Evolutionary conservation across 169 alveolate species (phyloP), one percentile per base, ranked within the genome.

Genomic region (Plasmodium vivax): DNA sequence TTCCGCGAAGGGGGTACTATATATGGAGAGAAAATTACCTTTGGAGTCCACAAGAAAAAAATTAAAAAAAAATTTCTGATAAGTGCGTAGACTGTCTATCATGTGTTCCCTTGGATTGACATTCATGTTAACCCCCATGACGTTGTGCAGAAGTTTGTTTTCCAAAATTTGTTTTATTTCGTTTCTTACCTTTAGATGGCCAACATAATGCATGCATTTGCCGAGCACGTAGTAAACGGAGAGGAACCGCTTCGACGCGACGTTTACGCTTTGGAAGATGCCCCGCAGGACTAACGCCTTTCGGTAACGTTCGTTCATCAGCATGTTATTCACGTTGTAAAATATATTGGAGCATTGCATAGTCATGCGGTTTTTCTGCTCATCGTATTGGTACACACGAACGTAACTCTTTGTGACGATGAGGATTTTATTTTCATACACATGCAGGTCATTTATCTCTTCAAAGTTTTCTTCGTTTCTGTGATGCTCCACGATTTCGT

Each of bases 71-170:
- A 41, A 34, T 38, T 62, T 79, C 8, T 80, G 73, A 80, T 90
- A 90, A 45, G 82, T 90, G 36, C 94, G 81, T 32, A 90, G 27
- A 54, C 90, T 90, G 51, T 90, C 94, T 32, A 81, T 38, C 6
- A 90, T 90, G 72, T 36, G 47, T 43, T 90, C 94, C 12, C 72
- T 62, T 27, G 56, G 81, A 79, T 80, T 80, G 45, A 90, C 82
- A 54, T 90, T 90, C 56, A 90, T 41, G 68, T 90, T 90, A 79
- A 74, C 23, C 5, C 94, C 94, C 27, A 90, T 12, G 4, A 79
- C 32, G 27, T 79, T 90, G 34, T 23, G 14, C 30, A 80, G 72
- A 2, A 90, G n/a, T 41, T 90, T 80, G 80, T 90, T 90, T 80
- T 90, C 83, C 36, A 80, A 90, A 58, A 90, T 12, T 34, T 38